Base-by-base conservation (phyloP, 2,329 filamentous ascomycete genomes). In the Blastomyces silverae region DNA sequence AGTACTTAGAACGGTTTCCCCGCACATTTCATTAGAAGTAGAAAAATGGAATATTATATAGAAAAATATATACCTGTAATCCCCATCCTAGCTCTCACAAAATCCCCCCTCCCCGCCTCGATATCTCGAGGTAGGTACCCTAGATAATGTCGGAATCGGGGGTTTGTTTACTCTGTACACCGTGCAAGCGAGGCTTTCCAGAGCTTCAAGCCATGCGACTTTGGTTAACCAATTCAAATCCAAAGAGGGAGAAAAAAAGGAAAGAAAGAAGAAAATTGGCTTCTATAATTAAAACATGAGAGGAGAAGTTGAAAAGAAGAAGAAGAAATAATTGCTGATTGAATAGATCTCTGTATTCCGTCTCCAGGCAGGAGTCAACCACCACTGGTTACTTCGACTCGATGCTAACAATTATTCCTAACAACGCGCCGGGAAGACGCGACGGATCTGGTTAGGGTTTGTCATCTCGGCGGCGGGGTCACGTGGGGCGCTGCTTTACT, bases 41-140 rank as follows among this genome's bases (percentile, higher is more conserved):
- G 10, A 22, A 15, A 55, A 37, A 37, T 10, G 8, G 34, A 37
- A 22, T 25, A 52, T 28, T 13, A 52, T 52, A 52, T 52, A 52
- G 34, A 37, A 37, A 37, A 37, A 37, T 28, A 56, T 70, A 52
- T 71, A 78, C 78, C 79, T 76, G 79, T 76, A 68, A 80, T 80
- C 66, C 79, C 79, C 79, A 80, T 80, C 58, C 65, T 69, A 55
- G 17, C 25, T 42, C 34, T 3, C 20, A 62, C 39, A 37, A 62
- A 22, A 46, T 37, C 22, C 39, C 42, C 64, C 66, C n/a, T 42
- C 37, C 39, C n/a, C 10, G 11, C 34, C 31, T 58, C 31, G 48
- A 55, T 28, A 39, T 48, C 7, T 52, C 48, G 48, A 52, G 48
- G 48, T 28, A 52, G n/a, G 22, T 52, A 22, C 42, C 15, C 42